Evolutionary conservation across 257 asterid species (phyloP), one percentile per base, ranked within the genome.

Genomic region (Lycium ferocissimum): DNA sequence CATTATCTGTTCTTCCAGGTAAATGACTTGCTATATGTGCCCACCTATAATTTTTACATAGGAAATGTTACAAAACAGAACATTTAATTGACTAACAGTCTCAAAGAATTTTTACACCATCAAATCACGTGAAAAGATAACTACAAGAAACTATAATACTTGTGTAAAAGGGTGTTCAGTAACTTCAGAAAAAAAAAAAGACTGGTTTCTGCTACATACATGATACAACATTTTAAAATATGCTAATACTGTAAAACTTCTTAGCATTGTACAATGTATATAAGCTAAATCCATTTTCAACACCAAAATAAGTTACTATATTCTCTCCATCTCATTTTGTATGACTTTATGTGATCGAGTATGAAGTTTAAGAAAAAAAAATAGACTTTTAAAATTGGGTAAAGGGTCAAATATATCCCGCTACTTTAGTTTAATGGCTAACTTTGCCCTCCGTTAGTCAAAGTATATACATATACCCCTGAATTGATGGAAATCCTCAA

Each of bases 1-100:
- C 98, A 18, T 95, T 95, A 87, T 95, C 98, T 15, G 98, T 95
- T 88, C 98, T 88, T 61, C 98, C 99, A 0, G 99, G 99, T 75
- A 95, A 92, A 86, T 95, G 98, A 84, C 97, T 95, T 6, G 98
- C 99, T 83, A 95, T 95, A 82, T 93, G 99, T 73, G 98, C 99
- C 99, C 98, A 95, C 87, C 99, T 95, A 57, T 90, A 92, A 43
- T 33, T 81, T 79, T 63, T 6, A 8, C 8, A 57, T 61, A 45
- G 11, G 8, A 15, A 7, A 22, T 20, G 79, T 79, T 40, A 84
- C 37, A 22, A 26, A 3, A 9, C 54, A 70, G 70, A 26, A 26
- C 33, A 26, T 26, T 26, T 26, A 26, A 1, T 14, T 13, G 17
- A 4, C 18, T 5, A 7, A 40, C 6, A 40, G 6, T 40, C 6